Percentiles rank a stretch among this genome's conserved stretches.
phyloP scores from a whole-genome alignment of 225 moss, liverwort and hornwort species.

The Marchantia polymorpha region DNA sequence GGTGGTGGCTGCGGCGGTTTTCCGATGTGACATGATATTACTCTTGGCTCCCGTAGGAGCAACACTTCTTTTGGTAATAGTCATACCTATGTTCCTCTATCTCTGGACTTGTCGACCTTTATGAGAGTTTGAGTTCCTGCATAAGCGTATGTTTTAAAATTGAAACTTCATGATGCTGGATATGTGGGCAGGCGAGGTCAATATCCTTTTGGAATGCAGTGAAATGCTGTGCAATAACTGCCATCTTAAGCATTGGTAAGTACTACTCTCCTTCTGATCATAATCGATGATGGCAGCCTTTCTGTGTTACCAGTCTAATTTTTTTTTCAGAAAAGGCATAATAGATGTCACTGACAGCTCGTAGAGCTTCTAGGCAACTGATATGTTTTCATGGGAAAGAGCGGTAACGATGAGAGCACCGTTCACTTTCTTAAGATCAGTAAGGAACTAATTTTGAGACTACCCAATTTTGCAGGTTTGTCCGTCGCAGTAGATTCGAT shows the following conservation, averaged over 20 bases:
- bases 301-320: background rate
- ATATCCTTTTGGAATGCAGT: constrained; percentile 66
- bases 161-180: background rate
- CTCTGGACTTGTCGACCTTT: background rate
- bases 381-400: background rate
- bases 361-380: background rate
- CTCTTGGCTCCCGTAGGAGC: constrained; percentile 79
- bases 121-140: background rate
- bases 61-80: constrained; percentile 65
- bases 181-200: constrained; percentile 60
- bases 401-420: too few species aligned
- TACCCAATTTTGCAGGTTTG: constrained; percentile 43
- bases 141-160: background rate
- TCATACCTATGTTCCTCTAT: background rate
- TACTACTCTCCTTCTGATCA: background rate
- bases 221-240: constrained; percentile 62
- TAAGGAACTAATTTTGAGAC: background rate
- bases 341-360: background rate
- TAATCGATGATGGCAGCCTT: background rate
- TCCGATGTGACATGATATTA: constrained; percentile 84
- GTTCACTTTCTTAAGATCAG: background rate
- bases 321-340: background rate
- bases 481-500: constrained; percentile 77
- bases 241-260: constrained; percentile 65
- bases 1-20: constrained; percentile 82